Conservation (phyloP, 2,329 filamentous ascomycete genomes). For the Penicillium sp. region DNA sequence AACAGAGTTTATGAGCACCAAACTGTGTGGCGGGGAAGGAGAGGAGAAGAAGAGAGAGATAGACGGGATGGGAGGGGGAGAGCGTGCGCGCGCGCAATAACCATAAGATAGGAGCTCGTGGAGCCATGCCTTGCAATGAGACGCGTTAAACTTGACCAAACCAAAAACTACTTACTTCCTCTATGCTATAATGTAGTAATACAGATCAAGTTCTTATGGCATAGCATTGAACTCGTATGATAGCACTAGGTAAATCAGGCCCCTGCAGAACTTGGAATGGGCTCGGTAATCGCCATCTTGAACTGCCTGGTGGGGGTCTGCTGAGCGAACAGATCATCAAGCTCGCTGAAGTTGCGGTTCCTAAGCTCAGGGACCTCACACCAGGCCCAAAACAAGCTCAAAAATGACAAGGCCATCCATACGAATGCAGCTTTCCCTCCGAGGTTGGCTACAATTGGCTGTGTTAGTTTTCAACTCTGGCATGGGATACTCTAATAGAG, state of each 20-base stretch:
- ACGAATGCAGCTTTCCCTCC: conserved; percentile 5
- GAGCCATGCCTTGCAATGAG: too few species aligned
- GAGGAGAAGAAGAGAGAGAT: too few species aligned
- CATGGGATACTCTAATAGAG: background rate
- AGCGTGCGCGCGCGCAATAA: too few species aligned
- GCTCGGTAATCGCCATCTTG: background rate
- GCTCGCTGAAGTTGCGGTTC: background rate
- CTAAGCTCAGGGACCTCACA: conserved; percentile 3
- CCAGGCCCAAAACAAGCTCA: conserved; percentile 9
- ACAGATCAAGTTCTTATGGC: too few species aligned
- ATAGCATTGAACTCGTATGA: too few species aligned
- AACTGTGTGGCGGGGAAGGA: too few species aligned
- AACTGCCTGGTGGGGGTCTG: background rate
- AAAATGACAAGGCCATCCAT: conserved; percentile 3
- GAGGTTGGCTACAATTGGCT: conserved; percentile 1
- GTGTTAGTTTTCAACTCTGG: background rate
- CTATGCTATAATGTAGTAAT: too few species aligned
- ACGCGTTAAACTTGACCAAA: too few species aligned
- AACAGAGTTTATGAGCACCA: too few species aligned
- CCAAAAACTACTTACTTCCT: too few species aligned
- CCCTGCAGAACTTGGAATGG: background rate
- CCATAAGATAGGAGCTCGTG: too few species aligned
- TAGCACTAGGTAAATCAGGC: background rate
- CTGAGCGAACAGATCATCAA: background rate
- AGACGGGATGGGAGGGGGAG: too few species aligned